Conservation (phyloP, 495 filamentous ascomycete species). For the Xylaria venustula region DNA sequence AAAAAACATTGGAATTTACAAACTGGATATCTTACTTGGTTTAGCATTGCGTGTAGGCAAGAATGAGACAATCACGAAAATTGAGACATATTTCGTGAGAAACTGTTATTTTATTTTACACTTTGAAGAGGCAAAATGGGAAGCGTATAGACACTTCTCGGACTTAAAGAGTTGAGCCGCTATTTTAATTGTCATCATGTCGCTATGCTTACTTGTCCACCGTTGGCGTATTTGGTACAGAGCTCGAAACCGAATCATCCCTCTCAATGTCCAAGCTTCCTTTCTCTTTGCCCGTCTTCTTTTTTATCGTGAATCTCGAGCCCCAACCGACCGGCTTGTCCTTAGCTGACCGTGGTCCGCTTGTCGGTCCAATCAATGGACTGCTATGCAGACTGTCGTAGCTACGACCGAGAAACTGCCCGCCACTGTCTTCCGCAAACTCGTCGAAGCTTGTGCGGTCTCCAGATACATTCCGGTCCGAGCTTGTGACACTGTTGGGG, state of each 20-base stretch:
- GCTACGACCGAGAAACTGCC: slow-evolving; percentile 34
- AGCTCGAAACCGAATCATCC: slow-evolving; percentile 19
- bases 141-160: too few relatives aligned
- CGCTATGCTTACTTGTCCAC: slow-evolving; percentile 14
- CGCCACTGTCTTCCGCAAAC: slow-evolving; percentile 35
- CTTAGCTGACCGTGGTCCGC: slow-evolving; percentile 31
- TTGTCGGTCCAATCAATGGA: slow-evolving; percentile 37
- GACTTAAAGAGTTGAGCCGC: too few relatives aligned
- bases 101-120: too few relatives aligned
- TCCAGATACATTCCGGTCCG: slow-evolving; percentile 40
- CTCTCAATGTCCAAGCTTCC: slow-evolving; percentile 48
- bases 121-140: too few relatives aligned
- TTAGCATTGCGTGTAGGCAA: too few relatives aligned
- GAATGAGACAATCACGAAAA: too few relatives aligned
- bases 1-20: too few relatives aligned
- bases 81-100: too few relatives aligned
- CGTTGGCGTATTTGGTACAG: neutral
- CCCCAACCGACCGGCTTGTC: slow-evolving; percentile 43
- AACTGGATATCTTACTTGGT: too few relatives aligned
- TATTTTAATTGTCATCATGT: too few relatives aligned
- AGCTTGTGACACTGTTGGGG: slow-evolving; percentile 44
- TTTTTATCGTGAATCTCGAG: slow-evolving; percentile 46
- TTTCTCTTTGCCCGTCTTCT: slow-evolving; percentile 45
- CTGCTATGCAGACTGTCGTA: slow-evolving; percentile 45
- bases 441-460: slow-evolving; percentile 51